Percentiles rank a stretch among this genome's conserved stretches.
Evolutionary conservation across 768 basidiomycete species (phyloP).

Genomic region (Boletus sp.): DNA sequence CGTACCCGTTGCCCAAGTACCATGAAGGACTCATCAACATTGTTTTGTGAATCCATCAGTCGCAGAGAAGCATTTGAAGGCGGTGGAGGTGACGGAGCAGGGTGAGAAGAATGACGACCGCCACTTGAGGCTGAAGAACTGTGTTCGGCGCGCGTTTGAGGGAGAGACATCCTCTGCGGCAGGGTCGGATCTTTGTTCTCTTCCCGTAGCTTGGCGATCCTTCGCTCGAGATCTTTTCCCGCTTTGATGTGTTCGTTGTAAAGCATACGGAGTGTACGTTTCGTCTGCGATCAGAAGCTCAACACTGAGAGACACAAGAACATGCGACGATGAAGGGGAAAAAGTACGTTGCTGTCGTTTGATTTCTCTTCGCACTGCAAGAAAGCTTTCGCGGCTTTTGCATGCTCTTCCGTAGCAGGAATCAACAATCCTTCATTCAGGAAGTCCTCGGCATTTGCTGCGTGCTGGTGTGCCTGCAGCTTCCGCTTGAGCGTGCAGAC

Average conservation of each 20-base stretch:
- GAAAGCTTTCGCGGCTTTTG: constrained; percentile 75
- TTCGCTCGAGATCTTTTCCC: constrained; percentile 66
- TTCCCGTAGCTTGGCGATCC: constrained; percentile 64
- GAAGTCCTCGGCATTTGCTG: constrained; percentile 75
- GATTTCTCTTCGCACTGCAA: constrained; percentile 69
- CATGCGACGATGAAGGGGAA: not conserved
- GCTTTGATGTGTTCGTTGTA: constrained; percentile 72
- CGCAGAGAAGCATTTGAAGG: constrained; percentile 36
- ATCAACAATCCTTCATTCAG: constrained; percentile 63
- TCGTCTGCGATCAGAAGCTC: constrained; percentile 48
- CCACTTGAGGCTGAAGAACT: constrained; percentile 15
- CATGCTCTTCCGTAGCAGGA: constrained; percentile 69
- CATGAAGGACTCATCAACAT: constrained; percentile 88
- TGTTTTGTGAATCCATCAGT: constrained; percentile 51
- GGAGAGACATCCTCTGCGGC: constrained; percentile 53
- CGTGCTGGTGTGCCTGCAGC: constrained; percentile 77
- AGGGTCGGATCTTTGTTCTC: constrained; percentile 75
- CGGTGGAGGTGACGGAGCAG: constrained; percentile 45
- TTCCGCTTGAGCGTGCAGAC: constrained; percentile 3
- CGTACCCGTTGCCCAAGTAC: constrained; percentile 73
- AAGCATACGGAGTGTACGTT: constrained; percentile 71
- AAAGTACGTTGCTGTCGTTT: constrained; percentile 64
- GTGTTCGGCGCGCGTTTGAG: constrained; percentile 23
- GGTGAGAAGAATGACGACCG: constrained; percentile 18
- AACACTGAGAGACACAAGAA: constrained; percentile 1